Percentiles rank a stretch among this genome's conserved stretches.
Evolutionary conservation across 768 basidiomycete species (phyloP).

Genomic region (Amanita thiersii): DNA sequence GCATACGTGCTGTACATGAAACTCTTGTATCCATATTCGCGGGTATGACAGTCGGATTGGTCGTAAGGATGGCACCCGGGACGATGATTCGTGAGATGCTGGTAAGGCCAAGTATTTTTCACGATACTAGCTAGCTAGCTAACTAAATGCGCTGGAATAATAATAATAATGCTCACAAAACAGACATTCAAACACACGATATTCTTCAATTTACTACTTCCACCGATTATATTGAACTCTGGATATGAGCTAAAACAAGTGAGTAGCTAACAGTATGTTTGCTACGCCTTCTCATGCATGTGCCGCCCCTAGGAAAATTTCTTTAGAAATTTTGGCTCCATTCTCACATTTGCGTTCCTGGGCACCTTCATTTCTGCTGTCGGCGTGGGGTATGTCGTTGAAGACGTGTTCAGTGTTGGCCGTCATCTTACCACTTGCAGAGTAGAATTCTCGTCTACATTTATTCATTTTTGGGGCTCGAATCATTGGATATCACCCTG

Average conservation of each 20-base stretch:
- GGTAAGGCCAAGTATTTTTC: conserved; percentile 40
- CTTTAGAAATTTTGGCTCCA: conserved; percentile 96
- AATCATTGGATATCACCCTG: conserved; percentile 76
- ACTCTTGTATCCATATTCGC: conserved; percentile 93
- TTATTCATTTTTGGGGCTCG: conserved; percentile 88
- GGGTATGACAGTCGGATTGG: conserved; percentile 91
- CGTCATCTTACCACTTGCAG: conserved; percentile 37
- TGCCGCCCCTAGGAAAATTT: conserved; percentile 75
- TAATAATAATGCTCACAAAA: conserved; percentile 2
- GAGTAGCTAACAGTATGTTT: conserved; percentile 14
- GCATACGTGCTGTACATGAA: conserved; percentile 93
- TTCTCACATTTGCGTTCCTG: conserved; percentile 86
- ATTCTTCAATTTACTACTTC: conserved; percentile 96
- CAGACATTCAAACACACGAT: conserved; percentile 95
- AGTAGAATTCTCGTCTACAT: conserved; percentile 87
- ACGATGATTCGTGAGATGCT: conserved; percentile 97
- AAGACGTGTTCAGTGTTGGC: conserved; percentile 1
- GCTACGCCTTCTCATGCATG: neutral
- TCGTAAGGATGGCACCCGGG: conserved; percentile 85
- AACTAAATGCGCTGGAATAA: neutral
- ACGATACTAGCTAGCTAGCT: neutral
- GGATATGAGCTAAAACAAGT: conserved; percentile 98
- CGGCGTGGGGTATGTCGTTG: conserved; percentile 79
- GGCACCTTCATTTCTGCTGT: conserved; percentile 97
- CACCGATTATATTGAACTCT: conserved; percentile 96